Percentiles rank a stretch among this genome's conserved stretches.
Evolutionary conservation across 2,329 filamentous ascomycete genomes (phyloP).

Genomic region (Sporothrix luriei): DNA sequence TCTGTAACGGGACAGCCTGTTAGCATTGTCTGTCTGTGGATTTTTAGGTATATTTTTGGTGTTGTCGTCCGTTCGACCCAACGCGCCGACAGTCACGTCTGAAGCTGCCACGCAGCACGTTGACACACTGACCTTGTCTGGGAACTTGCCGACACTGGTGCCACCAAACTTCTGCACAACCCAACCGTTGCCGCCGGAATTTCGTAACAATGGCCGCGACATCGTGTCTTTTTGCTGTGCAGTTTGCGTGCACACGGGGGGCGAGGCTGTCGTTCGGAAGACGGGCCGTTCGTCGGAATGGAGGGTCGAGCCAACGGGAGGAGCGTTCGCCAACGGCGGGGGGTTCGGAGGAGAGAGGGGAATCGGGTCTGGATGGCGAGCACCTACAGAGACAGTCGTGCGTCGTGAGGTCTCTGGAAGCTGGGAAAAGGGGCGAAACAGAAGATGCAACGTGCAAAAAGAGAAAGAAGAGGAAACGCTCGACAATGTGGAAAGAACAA

Average conservation of each 20-base stretch:
- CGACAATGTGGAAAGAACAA: not conserved
- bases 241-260: not conserved
- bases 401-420: slow-evolving; percentile 45
- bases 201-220: slow-evolving; percentile 32
- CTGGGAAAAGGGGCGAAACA: not conserved
- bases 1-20: slow-evolving; percentile 43
- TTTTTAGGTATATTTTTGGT: not conserved
- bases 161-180: slow-evolving; percentile 65
- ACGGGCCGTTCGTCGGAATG: slow-evolving; percentile 4
- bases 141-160: slow-evolving; percentile 61
- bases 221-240: slow-evolving; percentile 29
- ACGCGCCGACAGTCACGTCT: not conserved
- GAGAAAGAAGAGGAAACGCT: slow-evolving; percentile 2
- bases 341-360: slow-evolving; percentile 15
- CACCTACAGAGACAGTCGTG: slow-evolving; percentile 66
- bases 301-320: not conserved
- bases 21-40: not conserved
- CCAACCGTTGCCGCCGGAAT: slow-evolving; percentile 44
- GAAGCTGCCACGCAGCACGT: not conserved
- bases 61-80: not conserved
- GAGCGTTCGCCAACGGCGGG: not conserved
- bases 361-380: not conserved
- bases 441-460: slow-evolving; percentile 12
- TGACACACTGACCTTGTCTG: slow-evolving; percentile 50
- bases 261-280: slow-evolving; percentile 11